Evolutionary conservation across 2,329 filamentous ascomycete species (phyloP), one percentile per base, ranked within the genome.

Genomic region (Cadophora sp.): DNA sequence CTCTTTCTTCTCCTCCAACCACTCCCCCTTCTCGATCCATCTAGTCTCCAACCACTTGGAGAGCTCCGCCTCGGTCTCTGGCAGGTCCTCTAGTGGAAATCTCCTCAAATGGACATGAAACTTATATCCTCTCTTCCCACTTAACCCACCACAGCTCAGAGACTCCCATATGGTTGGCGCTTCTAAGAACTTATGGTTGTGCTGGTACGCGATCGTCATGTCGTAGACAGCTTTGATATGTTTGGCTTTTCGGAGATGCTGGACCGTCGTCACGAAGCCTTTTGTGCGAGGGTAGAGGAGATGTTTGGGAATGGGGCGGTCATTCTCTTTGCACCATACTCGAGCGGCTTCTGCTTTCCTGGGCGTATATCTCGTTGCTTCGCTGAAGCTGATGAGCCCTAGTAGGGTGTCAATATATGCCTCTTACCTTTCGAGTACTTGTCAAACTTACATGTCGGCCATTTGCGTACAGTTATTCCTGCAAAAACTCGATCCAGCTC

Each of bases 301-400:
- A 76, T 90, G 85, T 76, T 81, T 81, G 7, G 86, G 86, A 69
- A 87, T 80, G 1, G 83, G 82, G 58, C 82, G 83, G 69, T 80
- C 75, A 71, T 84, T 82, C 68, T 80, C 79, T 65, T 81, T 80
- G 77, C 86, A 89, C 83, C 85, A 89, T 7, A 76, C 74, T 67
- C 80, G 80, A 1, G 86, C 83, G 70, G 84, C 81, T 55, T 80
- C 78, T 71, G 85, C 83, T 76, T 89, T 89, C 65, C 79, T 74
- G 0, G 79, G 79, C 2, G 85, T 89, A 76, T 83, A 89, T 69
- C 87, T 83, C 9, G 87, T 89, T n/a, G 84, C 85, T 79, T 90
- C 88, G 73, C 85, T 88, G 80, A 87, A 90, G 73, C 86, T 87
- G 72, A 91, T 84, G 72, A 90, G 84, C 88, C 87, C 87, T 89